Evolutionary conservation across 805 yeast species (phyloP).

Genomic region (Aciculoconidium aculeatum): DNA sequence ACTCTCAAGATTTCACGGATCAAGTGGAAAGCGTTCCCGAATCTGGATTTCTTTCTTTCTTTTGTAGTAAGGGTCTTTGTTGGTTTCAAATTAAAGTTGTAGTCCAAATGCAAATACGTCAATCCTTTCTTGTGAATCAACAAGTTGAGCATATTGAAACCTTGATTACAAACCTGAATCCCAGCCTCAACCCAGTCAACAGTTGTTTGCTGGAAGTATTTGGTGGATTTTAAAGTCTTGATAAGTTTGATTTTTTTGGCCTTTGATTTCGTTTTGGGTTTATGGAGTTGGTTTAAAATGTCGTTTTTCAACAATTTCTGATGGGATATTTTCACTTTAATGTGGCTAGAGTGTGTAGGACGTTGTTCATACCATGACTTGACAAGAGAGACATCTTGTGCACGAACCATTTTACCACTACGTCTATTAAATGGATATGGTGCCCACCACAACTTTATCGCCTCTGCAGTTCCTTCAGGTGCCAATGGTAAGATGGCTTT

Average conservation of each 20-base stretch:
- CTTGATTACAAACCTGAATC: constrained; percentile 86
- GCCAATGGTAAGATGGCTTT: constrained; percentile 15
- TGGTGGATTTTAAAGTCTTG: constrained; percentile 65
- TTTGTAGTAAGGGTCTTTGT: constrained; percentile 94
- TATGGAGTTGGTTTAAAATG: constrained; percentile 68
- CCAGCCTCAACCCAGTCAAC: constrained; percentile 99
- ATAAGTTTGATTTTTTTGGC: constrained; percentile 54
- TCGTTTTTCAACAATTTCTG: constrained; percentile 79
- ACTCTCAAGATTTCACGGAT: constrained; percentile 83
- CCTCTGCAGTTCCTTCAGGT: constrained; percentile 43
- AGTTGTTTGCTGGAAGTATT: constrained; percentile 84
- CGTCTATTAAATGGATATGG: constrained; percentile 81
- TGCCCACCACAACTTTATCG: constrained; percentile 70
- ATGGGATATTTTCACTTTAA: constrained; percentile 79
- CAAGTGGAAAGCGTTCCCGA: constrained; percentile 93
- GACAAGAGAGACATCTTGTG: constrained; percentile 83
- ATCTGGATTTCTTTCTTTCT: constrained; percentile 91
- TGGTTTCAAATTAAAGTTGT: constrained; percentile 92
- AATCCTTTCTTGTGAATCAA: constrained; percentile 87
- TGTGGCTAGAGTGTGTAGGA: constrained; percentile 56
- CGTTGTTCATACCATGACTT: constrained; percentile 78
- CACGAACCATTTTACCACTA: constrained; percentile 66
- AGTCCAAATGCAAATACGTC: constrained; percentile 89
- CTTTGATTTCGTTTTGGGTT: constrained; percentile 25
- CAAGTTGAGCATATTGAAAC: constrained; percentile 86